Base-by-base conservation (phyloP, 2,329 filamentous ascomycete species). In the Pyrenochaeta sp. region DNA sequence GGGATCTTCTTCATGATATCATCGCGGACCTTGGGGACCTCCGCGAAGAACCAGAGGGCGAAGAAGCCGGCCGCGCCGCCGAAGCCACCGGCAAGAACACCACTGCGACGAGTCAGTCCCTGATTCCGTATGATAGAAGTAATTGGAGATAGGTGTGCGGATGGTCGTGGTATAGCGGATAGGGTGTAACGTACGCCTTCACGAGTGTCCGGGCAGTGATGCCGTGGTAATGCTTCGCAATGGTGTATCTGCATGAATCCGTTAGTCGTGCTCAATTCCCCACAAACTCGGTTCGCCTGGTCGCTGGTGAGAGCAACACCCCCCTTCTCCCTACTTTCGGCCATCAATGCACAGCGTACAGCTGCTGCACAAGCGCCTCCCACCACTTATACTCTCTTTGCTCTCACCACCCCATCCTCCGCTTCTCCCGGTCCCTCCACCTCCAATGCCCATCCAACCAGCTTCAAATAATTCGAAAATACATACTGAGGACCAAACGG, bases 31-130 rank as follows among this genome's bases (percentile, higher is more conserved):
- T 82, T 83, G 58, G 87, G 87, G 27, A 89, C 82, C 68, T 88
- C 86, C 68, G 85, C 84, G 78, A 89, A 85, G 82, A 89, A 87
- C 80, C 86, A 88, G 67, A 89, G 73, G 37, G 84, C 85, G 76
- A 86, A 85, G 72, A 86, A 79, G 62, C 84, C 86, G 42, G 84
- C 81, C 46, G 82, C 80, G 61, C 82, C 84, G 64, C 85, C 87
- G 77, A 88, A 88, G 46, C 80, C 80, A 52, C 77, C 82, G 44
- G 81, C 83, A 49, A 86, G 81, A 52, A 57, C 56, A 59, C 75
- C 76, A 59, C 76, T 78, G 48, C 30, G 27, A 22, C 19, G n/a
- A 32, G 58, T 62, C 50, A 67, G 65, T 56, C 54, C 53, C 4
- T 32, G 12, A 46, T 2, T 19, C 12, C 10, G 25, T 51, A 25